Conservation (phyloP, 2,329 filamentous ascomycete genomes). For the Colletotrichum sp. region DNA sequence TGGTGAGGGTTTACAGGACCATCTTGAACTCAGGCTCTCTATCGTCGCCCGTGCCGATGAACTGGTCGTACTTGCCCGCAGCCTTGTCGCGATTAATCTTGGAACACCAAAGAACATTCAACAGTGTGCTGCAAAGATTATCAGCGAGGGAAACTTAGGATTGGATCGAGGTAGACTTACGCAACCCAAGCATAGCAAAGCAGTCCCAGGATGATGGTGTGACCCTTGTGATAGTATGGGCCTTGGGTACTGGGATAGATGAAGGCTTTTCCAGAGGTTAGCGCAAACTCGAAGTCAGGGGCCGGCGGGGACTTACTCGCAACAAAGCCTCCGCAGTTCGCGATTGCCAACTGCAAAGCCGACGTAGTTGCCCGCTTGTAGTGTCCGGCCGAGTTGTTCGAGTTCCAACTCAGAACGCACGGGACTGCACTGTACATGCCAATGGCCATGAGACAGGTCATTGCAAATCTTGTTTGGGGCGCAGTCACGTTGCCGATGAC, state of each 20-base stretch:
- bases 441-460: constrained; percentile 72
- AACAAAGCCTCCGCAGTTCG: constrained; percentile 72
- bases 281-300: fast-evolving
- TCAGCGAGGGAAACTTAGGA: fast-evolving
- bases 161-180: constrained; percentile 46
- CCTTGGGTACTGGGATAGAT: constrained; percentile 63
- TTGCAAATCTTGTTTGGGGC: constrained; percentile 63
- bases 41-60: constrained; percentile 64
- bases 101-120: constrained; percentile 66
- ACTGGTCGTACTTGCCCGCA: constrained; percentile 63
- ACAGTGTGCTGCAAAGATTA: constrained; percentile 50
- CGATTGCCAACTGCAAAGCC: constrained; percentile 69
- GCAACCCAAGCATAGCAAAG: constrained; percentile 68
- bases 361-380: constrained; percentile 74
- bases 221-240: constrained; percentile 64
- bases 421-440: constrained; percentile 70
- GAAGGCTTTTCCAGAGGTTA: constrained; percentile 47
- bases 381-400: constrained; percentile 72
- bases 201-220: constrained; percentile 65
- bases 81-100: constrained; percentile 70
- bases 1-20: constrained; percentile 50
- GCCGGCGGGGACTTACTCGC: constrained; percentile 46
- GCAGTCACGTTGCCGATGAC: constrained; percentile 62
- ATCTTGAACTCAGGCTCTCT: constrained; percentile 67
- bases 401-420: constrained; percentile 68